phyloP scores from a whole-genome alignment of 1,284 basidiomycete species.

The Leccinum pseudoinsigne region DNA sequence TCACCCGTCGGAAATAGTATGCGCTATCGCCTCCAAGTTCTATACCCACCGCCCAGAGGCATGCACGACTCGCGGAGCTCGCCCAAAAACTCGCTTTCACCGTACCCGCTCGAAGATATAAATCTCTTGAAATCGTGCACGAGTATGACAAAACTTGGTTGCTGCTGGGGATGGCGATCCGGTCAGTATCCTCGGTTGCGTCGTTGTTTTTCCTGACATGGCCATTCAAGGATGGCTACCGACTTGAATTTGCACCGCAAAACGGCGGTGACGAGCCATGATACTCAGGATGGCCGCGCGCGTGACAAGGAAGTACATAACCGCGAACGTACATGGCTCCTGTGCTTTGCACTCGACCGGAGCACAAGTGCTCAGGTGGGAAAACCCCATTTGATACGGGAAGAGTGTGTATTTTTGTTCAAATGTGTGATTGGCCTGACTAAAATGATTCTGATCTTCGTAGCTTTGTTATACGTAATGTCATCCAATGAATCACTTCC shows the following conservation, averaged over 20 bases:
- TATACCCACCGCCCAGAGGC: conserved; percentile 83
- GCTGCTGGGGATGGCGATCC: conserved; percentile 82
- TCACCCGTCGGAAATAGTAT: conserved; percentile 54
- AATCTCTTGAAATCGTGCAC: conserved; percentile 94
- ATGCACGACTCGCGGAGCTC: conserved; percentile 77
- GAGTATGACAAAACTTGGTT: conserved; percentile 98
- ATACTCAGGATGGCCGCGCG: conserved; percentile 72
- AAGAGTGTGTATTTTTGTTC: conserved; percentile 63
- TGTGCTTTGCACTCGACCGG: conserved; percentile 90
- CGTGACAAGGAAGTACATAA: conserved; percentile 87
- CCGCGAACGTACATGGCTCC: conserved; percentile 91
- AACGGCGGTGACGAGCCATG: conserved; percentile 64
- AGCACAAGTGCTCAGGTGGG: conserved; percentile 94
- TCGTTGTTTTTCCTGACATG: conserved; percentile 9
- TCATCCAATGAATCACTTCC: conserved; percentile 68
- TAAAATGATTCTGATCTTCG: conserved; percentile 5
- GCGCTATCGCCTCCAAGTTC: conserved; percentile 91
- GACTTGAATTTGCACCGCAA: conserved; percentile 96
- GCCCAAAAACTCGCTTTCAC: conserved; percentile 90
- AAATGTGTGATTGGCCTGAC: background rate
- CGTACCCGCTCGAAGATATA: conserved; percentile 85
- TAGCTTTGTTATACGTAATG: conserved; percentile 88
- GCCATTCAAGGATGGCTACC: conserved; percentile 77
- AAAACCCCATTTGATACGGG: conserved; percentile 82
- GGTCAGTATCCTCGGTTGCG: conserved; percentile 40